A percentile compares a stretch with the other conserved stretches of the same genome.
Conservation (phyloP, 176 grass and related monocot species). For the Hyparrhenia diplandra region DNA sequence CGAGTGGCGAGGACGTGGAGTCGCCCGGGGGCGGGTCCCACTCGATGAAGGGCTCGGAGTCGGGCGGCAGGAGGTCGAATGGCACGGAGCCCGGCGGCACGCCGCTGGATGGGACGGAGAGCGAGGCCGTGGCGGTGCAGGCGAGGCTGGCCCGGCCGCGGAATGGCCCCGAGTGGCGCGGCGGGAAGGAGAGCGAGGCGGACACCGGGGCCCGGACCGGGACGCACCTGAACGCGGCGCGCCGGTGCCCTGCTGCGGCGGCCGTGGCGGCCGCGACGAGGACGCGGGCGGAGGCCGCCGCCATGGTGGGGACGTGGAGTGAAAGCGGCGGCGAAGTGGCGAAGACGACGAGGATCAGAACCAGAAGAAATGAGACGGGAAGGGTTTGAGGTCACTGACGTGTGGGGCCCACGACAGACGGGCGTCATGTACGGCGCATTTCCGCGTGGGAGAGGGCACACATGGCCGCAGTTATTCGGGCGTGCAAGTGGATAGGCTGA, state of each 20-base stretch:
- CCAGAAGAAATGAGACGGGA: neutral
- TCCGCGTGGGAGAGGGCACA: neutral
- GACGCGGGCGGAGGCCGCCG: conserved; percentile 47
- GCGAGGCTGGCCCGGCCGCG: conserved; percentile 26
- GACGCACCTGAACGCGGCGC: neutral
- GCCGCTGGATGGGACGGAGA: conserved; percentile 23
- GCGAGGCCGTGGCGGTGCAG: conserved; percentile 12
- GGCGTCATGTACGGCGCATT: neutral
- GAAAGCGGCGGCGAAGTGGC: neutral
- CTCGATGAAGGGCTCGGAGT: conserved; percentile 54
- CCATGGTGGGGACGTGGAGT: conserved; percentile 31
- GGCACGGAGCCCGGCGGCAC: neutral
- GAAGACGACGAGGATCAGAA: neutral
- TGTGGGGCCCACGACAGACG: neutral
- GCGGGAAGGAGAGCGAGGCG: conserved; percentile 33
- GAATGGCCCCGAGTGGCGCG: conserved; percentile 18
- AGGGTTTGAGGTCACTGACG: neutral
- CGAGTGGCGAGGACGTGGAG: conserved; percentile 22
- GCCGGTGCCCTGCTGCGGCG: conserved; percentile 19
- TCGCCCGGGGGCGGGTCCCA: conserved; percentile 44
- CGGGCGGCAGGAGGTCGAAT: conserved; percentile 27
- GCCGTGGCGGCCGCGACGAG: conserved; percentile 31
- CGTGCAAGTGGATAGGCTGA: neutral
- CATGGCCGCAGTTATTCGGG: conserved; percentile 22
- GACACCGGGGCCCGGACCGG: neutral